Evolutionary conservation across 1,284 basidiomycete species (phyloP), one percentile per base, ranked within the genome.

Genomic region (Paramarasmius palmivorus): DNA sequence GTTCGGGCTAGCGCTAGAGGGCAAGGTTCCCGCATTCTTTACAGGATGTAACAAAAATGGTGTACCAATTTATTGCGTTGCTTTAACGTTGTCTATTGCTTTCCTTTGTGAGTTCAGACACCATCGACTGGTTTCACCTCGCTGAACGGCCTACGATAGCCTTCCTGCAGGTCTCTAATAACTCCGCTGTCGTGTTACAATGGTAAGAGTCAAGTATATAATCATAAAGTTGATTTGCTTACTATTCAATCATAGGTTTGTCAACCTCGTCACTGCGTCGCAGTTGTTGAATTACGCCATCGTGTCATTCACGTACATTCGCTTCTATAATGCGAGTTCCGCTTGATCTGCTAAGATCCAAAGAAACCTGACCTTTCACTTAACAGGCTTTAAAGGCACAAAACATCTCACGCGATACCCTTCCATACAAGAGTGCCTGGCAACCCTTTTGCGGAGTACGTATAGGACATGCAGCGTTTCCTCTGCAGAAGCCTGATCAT

Each of bases 1-100:
- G 20, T 86, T 85, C 63, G 88, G 87, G 15, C 71, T 92, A n/a
- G 83, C 88, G 0, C 68, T 88, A 35, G 82, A 87, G 60, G 78
- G 82, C 2, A 85, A 88, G 65, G 75, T 79, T 34, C 84, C 84
- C 0, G 66, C 58, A 19, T 67, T 83, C 45, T 68, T 86, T 61
- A 63, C 71, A 7, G 68, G 71, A 15, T 88, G 86, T 63, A 88
- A 82, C 26, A 72, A 72, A 53, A 68, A 68, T 49, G 90, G 90
- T 46, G 77, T 91, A 0, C 90, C 90, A 0, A 73, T 88, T 52
- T 77, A 74, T 56, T 73, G 71, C 42, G 75, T 78, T 12, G 67
- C 48, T 0, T 49, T 73, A 2, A 73, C 75, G 2, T 63, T 78
- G 42, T 65, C 58, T 35, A 59, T 76, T 59, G 56, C 75, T 50